Evolutionary conservation across 1,284 basidiomycete genomes (phyloP), one percentile per base, ranked within the genome.

Genomic region (Tremellales sp.): DNA sequence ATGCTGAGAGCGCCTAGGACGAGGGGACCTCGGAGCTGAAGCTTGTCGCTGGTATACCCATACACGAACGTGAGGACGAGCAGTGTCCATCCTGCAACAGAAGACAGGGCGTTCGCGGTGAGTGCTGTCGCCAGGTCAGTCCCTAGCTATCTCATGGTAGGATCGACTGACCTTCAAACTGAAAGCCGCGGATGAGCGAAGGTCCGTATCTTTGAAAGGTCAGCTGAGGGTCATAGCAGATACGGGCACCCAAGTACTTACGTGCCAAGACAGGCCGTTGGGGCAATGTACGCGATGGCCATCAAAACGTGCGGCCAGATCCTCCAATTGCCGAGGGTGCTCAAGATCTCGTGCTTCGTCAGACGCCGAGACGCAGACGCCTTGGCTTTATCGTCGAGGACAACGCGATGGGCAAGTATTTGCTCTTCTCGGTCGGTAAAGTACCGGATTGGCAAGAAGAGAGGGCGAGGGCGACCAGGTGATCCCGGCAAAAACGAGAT

Each of bases 261-360:
- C 17, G 57, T 50, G 3, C 48, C 51, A 3, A 64, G 42, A 10
- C 59, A 62, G 15, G 35, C 42, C 0, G 55, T 56, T 1, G 58
- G 51, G 2, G 59, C 46, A 35, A 66, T 65, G 21, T 56, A 51
- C 8, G 43, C 25, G 27, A 68, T 54, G 21, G 64, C 58, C 37
- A 65, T 58, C 17, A 72, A 40, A 26, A 68, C 47, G 52, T 72
- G 67, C 2, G 62, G 58, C 49, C 59, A 68, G 15, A 61, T 48
- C 42, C 62, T 49, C 60, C 59, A 62, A 44, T 62, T 59, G 15
- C 35, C 40, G 7, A 70, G 36, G 3, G 62, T 59, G 13, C 43
- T 43, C 19, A 61, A 33, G 27, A 68, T 52, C 43, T 66, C 62
- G 7, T 43, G 33, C 25, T 35, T 10, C 8, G 48, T 48, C n/a